Conservation (phyloP, 352 stramenopile species). For the Phytophthora crassamura region DNA sequence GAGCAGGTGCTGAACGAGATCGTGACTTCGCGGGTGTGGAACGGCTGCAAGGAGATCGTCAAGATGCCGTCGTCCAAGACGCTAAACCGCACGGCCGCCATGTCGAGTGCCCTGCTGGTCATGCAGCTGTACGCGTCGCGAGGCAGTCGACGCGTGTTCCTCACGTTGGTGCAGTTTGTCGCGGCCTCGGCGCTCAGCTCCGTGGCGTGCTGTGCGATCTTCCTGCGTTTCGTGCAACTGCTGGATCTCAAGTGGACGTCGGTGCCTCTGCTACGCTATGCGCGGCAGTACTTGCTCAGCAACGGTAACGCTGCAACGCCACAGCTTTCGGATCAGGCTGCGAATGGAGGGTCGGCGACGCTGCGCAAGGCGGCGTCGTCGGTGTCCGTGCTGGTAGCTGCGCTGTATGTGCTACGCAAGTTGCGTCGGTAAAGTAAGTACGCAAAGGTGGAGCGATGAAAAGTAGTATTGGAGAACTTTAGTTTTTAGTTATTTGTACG, state of each 20-base stretch:
- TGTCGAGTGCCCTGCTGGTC: slow-evolving; percentile 75
- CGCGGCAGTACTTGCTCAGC: slow-evolving; percentile 48
- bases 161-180: slow-evolving; percentile 66
- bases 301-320: slow-evolving; percentile 28
- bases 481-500: too few relatives aligned
- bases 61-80: slow-evolving; percentile 61
- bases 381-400: slow-evolving; percentile 36
- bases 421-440: slow-evolving; percentile 26
- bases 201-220: slow-evolving; percentile 62
- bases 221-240: slow-evolving; percentile 61
- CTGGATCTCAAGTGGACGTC: slow-evolving; percentile 41
- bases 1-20: slow-evolving; percentile 75
- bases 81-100: slow-evolving; percentile 71
- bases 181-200: slow-evolving; percentile 69
- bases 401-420: slow-evolving; percentile 42
- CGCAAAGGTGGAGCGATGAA: too few relatives aligned
- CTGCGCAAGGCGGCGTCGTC: slow-evolving; percentile 38
- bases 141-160: slow-evolving; percentile 62
- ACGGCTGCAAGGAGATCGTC: slow-evolving; percentile 64
- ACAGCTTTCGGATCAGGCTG: slow-evolving; percentile 29
- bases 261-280: slow-evolving; percentile 46
- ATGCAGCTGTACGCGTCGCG: slow-evolving; percentile 80
- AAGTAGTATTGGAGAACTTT: too few relatives aligned
- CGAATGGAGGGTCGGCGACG: slow-evolving; percentile 14
- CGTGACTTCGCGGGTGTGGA: slow-evolving; percentile 62